phyloP scores from a whole-genome alignment of 2,329 filamentous ascomycete genomes.

The Colletotrichum sp. region DNA sequence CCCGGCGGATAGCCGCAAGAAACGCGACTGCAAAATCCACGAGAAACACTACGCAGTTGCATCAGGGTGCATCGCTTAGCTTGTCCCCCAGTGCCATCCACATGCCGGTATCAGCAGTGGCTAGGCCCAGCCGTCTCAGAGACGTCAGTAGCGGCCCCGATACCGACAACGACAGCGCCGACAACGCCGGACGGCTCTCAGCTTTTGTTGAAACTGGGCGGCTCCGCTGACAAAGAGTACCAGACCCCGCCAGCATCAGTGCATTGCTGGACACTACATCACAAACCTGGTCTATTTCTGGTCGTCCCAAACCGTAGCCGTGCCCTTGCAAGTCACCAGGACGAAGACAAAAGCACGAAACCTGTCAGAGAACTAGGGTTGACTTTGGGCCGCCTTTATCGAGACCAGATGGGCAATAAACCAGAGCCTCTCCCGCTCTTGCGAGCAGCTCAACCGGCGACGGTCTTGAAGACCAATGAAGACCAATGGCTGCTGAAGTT shows the following conservation, averaged over 20 bases:
- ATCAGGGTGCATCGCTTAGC: background rate
- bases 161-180: background rate
- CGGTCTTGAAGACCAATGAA: background rate
- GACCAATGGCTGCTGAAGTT: background rate
- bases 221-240: background rate
- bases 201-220: background rate
- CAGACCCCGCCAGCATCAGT: background rate
- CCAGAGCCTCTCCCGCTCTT: background rate
- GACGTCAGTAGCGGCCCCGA: background rate
- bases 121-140: background rate
- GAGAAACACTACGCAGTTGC: background rate
- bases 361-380: constrained; percentile 72
- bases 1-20: background rate
- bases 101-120: background rate
- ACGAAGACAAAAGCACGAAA: constrained; percentile 45
- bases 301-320: background rate
- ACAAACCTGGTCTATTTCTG: constrained; percentile 6
- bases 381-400: constrained; percentile 63
- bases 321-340: background rate
- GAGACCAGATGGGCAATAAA: background rate
- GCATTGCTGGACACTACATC: background rate
- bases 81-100: background rate
- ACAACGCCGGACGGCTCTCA: background rate
- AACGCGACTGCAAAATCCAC: background rate
- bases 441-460: background rate